These are phyloP conservation scores for Phytophthora quininea DNA, from an alignment of 352 stramenopile species.

Conservation along the genomic window DNA sequence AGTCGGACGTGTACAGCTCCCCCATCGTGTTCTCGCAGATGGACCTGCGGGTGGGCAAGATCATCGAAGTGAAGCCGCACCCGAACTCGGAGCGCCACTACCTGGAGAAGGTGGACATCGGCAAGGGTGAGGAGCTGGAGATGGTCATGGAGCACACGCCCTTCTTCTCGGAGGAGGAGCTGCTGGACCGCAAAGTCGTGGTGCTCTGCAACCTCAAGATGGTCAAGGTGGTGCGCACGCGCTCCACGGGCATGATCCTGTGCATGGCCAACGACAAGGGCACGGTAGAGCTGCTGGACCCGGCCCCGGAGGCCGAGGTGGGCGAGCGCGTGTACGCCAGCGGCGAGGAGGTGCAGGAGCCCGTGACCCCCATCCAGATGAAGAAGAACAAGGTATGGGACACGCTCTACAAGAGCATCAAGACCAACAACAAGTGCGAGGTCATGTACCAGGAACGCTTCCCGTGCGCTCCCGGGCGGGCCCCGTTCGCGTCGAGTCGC, in stretches of 20 bases:
- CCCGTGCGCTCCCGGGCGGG: conserved; percentile 59
- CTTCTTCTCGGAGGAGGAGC: conserved; percentile 76
- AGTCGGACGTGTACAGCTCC: conserved; percentile 79
- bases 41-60: conserved; percentile 74
- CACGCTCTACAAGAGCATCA: conserved; percentile 72
- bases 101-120: conserved; percentile 77
- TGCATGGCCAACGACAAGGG: conserved; percentile 54
- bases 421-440: conserved; percentile 80
- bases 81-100: conserved; percentile 77
- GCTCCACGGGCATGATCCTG: conserved; percentile 72
- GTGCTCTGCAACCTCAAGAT: conserved; percentile 82
- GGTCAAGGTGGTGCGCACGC: conserved; percentile 69
- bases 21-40: conserved; percentile 73
- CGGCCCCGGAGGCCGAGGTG: conserved; percentile 62
- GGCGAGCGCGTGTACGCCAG: conserved; percentile 77
- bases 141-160: conserved; percentile 84
- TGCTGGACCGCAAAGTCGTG: conserved; percentile 71
- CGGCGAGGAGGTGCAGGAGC: conserved; percentile 71
- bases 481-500: conserved; percentile 62
- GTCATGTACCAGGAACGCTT: conserved; percentile 74
- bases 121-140: conserved; percentile 73
- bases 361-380: conserved; percentile 80
- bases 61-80: conserved; percentile 70
- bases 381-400: conserved; percentile 90
- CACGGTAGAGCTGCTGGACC: conserved; percentile 73